Percentiles rank a stretch among this genome's conserved stretches.
These are phyloP conservation scores for Xerocomus brunneocitrinus DNA, from an alignment of 768 basidiomycete genomes.

Conservation along the genomic window DNA sequence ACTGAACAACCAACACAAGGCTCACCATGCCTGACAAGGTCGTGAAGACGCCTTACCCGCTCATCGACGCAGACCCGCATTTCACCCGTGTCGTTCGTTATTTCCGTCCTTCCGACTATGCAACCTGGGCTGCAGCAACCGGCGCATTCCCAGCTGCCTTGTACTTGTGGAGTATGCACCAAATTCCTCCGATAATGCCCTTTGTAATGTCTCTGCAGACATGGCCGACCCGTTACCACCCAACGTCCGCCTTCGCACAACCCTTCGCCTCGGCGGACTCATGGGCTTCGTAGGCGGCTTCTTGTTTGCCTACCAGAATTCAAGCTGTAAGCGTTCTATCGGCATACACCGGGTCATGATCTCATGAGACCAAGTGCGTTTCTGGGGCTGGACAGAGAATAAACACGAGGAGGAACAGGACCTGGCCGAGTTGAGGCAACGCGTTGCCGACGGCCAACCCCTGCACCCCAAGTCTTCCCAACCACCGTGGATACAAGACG, in stretches of 20 bases:
- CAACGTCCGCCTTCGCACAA: constrained; percentile 35
- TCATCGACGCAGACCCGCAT: constrained; percentile 94
- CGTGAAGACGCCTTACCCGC: constrained; percentile 69
- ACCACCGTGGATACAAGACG: constrained; percentile 79
- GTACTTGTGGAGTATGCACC: constrained; percentile 70
- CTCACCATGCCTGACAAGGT: constrained; percentile 40
- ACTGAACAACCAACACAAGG: background rate
- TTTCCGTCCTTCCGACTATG: constrained; percentile 86
- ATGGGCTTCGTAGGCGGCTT: constrained; percentile 90
- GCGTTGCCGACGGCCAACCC: constrained; percentile 72
- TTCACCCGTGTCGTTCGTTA: constrained; percentile 82
- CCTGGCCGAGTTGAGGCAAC: constrained; percentile 69
- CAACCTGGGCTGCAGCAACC: constrained; percentile 73
- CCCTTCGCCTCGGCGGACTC: constrained; percentile 56
- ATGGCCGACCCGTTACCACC: constrained; percentile 41
- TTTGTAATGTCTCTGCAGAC: constrained; percentile 30
- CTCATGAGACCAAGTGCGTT: constrained; percentile 56
- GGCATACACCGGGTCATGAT: constrained; percentile 5
- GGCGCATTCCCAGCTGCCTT: constrained; percentile 78
- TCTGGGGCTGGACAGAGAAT: constrained; percentile 95
- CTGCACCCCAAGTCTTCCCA: constrained; percentile 83
- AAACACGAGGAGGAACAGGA: constrained; percentile 76
- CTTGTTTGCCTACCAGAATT: constrained; percentile 87
- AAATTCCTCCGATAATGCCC: constrained; percentile 2
- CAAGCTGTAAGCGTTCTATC: constrained; percentile 57